These are phyloP conservation scores for Arthromyces matolae DNA, from an alignment of 768 basidiomycete species.

Conservation along the genomic window DNA sequence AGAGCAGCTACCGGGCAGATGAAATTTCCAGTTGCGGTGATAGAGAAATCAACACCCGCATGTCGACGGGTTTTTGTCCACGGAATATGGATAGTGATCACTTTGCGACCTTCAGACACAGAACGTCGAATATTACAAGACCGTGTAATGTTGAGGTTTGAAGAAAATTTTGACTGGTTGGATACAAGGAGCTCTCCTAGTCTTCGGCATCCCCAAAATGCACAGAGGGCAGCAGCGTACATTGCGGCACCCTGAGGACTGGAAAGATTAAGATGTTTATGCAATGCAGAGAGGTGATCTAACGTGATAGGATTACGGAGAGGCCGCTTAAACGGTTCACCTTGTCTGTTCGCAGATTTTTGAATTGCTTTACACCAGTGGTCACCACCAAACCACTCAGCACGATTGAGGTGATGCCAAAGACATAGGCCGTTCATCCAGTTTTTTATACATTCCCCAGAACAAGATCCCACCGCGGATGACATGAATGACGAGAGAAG, in stretches of 20 bases:
- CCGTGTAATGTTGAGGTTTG: conserved; percentile 9
- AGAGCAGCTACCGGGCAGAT: background rate
- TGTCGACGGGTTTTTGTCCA: conserved; percentile 28
- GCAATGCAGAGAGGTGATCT: conserved; percentile 28
- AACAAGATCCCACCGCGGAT: background rate
- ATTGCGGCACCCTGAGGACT: conserved; percentile 29
- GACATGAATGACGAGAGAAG: conserved; percentile 27
- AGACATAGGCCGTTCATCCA: background rate
- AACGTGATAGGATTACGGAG: conserved; percentile 28
- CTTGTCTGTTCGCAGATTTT: background rate
- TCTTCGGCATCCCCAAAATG: conserved; percentile 33
- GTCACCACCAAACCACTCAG: background rate
- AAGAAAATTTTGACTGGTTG: conserved; percentile 12
- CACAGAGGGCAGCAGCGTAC: conserved; percentile 28
- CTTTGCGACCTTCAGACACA: background rate
- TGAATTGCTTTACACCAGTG: background rate
- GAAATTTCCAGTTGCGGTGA: background rate
- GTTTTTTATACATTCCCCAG: background rate
- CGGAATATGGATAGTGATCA: conserved; percentile 24
- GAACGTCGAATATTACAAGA: conserved; percentile 3
- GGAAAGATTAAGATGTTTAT: conserved; percentile 17
- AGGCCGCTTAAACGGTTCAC: background rate
- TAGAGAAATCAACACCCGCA: background rate
- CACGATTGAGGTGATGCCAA: background rate
- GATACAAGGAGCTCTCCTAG: conserved; percentile 23